A percentile compares a stretch with the other conserved stretches of the same genome.
Evolutionary conservation across 257 asterid species (phyloP).

Genomic region (Linderniella brevidens): DNA sequence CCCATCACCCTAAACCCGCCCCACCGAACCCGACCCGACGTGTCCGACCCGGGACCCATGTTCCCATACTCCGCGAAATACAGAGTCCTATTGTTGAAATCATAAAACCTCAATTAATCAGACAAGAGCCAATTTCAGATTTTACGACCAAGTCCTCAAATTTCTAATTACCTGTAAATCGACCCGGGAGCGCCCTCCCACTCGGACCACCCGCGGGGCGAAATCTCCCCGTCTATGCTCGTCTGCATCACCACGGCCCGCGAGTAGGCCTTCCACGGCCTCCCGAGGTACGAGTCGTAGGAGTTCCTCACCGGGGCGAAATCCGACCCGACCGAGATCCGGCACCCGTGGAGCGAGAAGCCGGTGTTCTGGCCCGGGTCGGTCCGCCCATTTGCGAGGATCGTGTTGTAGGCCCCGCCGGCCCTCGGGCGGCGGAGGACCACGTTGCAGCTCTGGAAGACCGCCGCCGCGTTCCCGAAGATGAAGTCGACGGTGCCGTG

Average conservation of each 20-base stretch:
- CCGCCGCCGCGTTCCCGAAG: slow-evolving; percentile 15
- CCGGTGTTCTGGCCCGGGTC: slow-evolving; percentile 14
- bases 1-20: neutral
- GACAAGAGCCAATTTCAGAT: no score
- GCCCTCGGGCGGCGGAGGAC: slow-evolving; percentile 3
- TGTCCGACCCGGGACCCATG: slow-evolving; percentile 1
- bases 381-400: slow-evolving; percentile 10
- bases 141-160: no score
- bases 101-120: no score
- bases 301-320: neutral
- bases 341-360: slow-evolving; percentile 7
- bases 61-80: slow-evolving; percentile 1
- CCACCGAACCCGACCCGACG: slow-evolving; percentile 3
- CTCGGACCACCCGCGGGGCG: neutral
- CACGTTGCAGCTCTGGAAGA: slow-evolving; percentile 11
- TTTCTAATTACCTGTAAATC: no score
- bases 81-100: no score
- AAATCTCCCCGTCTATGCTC: neutral
- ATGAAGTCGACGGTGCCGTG: slow-evolving; percentile 12
- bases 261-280: slow-evolving; percentile 2
- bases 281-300: neutral
- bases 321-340: slow-evolving; percentile 1
- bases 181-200: slow-evolving; percentile 2
- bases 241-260: slow-evolving; percentile 1
- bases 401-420: slow-evolving; percentile 9